Percentiles rank a stretch among this genome's conserved stretches.
These are phyloP conservation scores for Picea abies DNA, from an alignment of 83 land plant species.

Conservation along the genomic window DNA sequence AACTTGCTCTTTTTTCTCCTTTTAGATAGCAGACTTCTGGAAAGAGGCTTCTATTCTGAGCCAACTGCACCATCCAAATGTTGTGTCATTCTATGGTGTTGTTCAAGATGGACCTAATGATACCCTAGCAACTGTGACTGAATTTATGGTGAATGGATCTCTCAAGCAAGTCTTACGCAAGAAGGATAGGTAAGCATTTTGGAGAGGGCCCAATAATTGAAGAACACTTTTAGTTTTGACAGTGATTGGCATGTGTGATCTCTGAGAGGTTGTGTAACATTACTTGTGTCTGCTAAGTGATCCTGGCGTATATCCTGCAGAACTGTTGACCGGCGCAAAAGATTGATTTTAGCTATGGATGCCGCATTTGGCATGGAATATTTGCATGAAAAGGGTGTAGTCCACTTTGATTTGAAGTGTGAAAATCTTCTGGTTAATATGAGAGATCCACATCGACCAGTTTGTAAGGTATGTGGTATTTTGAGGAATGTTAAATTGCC, in stretches of 20 bases:
- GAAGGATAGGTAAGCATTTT: slow-evolving; percentile 62
- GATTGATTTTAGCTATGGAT: slow-evolving; percentile 76
- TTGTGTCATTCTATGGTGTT: slow-evolving; percentile 81
- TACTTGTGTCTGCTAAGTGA: too few species aligned
- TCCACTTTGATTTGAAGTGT: slow-evolving; percentile 81
- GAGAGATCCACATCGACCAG: slow-evolving; percentile 80
- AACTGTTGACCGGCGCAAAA: slow-evolving; percentile 72
- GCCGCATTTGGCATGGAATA: slow-evolving; percentile 84
- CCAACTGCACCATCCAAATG: slow-evolving; percentile 80
- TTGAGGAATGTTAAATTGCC: too few species aligned
- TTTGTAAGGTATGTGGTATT: slow-evolving; percentile 57
- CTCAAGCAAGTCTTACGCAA: slow-evolving; percentile 74
- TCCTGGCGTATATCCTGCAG: slow-evolving; percentile 26
- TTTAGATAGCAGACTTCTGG: slow-evolving; percentile 81
- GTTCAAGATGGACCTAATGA: slow-evolving; percentile 91
- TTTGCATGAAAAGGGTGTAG: slow-evolving; percentile 72
- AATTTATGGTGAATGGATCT: slow-evolving; percentile 84
- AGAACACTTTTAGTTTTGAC: not conserved
- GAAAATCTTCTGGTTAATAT: slow-evolving; percentile 76
- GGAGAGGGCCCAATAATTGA: not conserved
- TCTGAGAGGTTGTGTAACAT: not conserved
- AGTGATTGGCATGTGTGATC: not conserved
- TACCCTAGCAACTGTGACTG: too few species aligned
- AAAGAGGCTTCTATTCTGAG: slow-evolving; percentile 74
- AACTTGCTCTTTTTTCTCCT: not conserved